Base-by-base conservation (phyloP, 208 protist genomes). In the Trypanosoma conorhini region DNA sequence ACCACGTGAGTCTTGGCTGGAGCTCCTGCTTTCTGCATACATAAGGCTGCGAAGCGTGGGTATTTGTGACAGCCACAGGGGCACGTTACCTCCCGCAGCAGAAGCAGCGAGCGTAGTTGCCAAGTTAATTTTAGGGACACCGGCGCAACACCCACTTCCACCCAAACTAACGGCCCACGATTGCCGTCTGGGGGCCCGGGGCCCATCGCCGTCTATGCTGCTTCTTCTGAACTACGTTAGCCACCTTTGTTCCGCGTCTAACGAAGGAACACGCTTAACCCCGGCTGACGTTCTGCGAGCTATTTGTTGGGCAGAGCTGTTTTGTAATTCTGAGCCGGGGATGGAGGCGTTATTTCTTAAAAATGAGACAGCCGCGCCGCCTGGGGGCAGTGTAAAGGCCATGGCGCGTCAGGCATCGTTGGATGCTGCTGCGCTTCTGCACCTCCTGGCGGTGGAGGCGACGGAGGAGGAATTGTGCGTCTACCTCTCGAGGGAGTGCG, bases 271-370 rank as follows among this genome's bases (percentile, higher is more conserved):
- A 15, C 5, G 28, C 38, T 66, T 70, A 28, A 38, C 67, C 8
- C 55, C 62, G 33, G 30, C 5, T 35, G 56, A 61, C 42, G 60
- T 88, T 48, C 55, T 91, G 28, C 83, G 88, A 46, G 85, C 80
- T 2, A 74, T 91, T n/a, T 87, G 86, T 55, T 91, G 83, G 85
- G 78, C 82, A 58, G 86, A 91, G 77, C 76, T 91, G 15, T 76
- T 74, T 64, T 76, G 77, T 52, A 93, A 52, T 48, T 28, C 28
- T 35, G 40, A 19, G 40, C 13, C 15, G 21, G 31, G 10, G 10
- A 61, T 33, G 9, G 19, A 54, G 9, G 26, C 15, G 31, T 71
- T 72, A 40, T 28, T 31, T 4, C 22, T 56, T 13, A 38, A 31
- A 28, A 35, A 61, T 44, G 55, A 12, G 28, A 26, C 30, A 13